Conservation (phyloP, 495 filamentous ascomycete species). For the Talaromyces trachyspermus region DNA sequence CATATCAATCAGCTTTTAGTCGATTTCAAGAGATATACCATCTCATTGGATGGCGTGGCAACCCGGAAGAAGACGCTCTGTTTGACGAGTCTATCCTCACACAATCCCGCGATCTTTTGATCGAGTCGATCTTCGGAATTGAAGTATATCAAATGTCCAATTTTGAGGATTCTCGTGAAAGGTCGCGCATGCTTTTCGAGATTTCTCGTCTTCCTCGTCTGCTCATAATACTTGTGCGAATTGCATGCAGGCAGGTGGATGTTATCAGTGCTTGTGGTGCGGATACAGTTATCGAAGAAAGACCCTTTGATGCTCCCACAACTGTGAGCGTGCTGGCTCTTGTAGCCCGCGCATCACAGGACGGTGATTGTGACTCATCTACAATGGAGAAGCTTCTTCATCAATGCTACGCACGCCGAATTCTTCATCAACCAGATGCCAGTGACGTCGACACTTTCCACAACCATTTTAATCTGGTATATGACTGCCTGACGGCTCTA, state of each 20-base stretch:
- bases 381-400: constrained; percentile 6
- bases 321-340: not conserved
- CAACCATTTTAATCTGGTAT: constrained; percentile 2
- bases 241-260: constrained; percentile 5
- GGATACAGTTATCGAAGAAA: not conserved
- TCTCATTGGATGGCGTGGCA: constrained; percentile 3
- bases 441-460: not conserved
- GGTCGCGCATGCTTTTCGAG: constrained; percentile 2
- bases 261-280: constrained; percentile 7
- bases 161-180: not conserved
- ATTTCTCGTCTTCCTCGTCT: constrained; percentile 6
- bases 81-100: constrained; percentile 1
- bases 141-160: constrained; percentile 2
- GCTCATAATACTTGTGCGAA: constrained; percentile 5
- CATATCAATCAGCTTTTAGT: constrained; percentile 5
- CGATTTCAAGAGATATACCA: constrained; percentile 6
- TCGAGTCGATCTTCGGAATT: constrained; percentile 6
- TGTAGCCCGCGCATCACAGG: not conserved
- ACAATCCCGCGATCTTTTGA: not conserved
- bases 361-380: not conserved
- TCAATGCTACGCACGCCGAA: constrained; percentile 4
- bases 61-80: not conserved
- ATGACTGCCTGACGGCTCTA: constrained; percentile 6
- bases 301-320: constrained; percentile 2
- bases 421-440: constrained; percentile 3